Base-by-base conservation (phyloP, 129 eudicot species). In the Lonicera japonica region DNA sequence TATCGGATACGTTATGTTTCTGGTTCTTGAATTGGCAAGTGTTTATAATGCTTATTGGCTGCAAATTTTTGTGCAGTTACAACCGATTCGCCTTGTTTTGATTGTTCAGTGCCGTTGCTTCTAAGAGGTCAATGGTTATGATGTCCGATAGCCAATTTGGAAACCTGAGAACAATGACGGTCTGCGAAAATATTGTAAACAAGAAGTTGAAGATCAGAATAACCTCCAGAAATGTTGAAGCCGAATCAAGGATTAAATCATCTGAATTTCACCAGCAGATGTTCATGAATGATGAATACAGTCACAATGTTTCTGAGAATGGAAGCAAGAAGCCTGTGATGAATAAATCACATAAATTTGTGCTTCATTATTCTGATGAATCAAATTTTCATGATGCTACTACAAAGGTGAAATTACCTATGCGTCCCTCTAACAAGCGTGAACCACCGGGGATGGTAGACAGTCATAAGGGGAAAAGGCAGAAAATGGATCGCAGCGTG, bases 401-500 rank as follows among this genome's bases (percentile, higher is more conserved):
- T 70, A 50, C 23, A 11, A 67, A 60, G 70, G 70, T 76, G 52
- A 70, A 57, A 71, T 41, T 70, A 38, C 57, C 79, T 24, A 51
- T 57, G 69, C 68, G 66, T 2, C 68, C 69, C 67, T 76, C 84
- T 46, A 61, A 36, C 53, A 88, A 88, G 84, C 86, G 77, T 0
- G 79, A 64, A 59, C 68, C 68, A 4, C 70, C 72, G 12, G 77
- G 64, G 38, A 18, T 50, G 8, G 21, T 69, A n/a, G 82, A 74
- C 25, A 52, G 54, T 61, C 76, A 38, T n/a, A 61, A 56, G 56
- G 69, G 34, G 21, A 89, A 89, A 68, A 75, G 70, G 73, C 77
- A 22, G 75, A 89, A 71, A 70, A 75, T 85, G 95, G 95, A 85
- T 69, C 52, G 40, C 1, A 57, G 38, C 29, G 25, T 72, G 17